Conservation (phyloP, 2,329 filamentous ascomycete genomes). For the Metarhizium guizhouense region DNA sequence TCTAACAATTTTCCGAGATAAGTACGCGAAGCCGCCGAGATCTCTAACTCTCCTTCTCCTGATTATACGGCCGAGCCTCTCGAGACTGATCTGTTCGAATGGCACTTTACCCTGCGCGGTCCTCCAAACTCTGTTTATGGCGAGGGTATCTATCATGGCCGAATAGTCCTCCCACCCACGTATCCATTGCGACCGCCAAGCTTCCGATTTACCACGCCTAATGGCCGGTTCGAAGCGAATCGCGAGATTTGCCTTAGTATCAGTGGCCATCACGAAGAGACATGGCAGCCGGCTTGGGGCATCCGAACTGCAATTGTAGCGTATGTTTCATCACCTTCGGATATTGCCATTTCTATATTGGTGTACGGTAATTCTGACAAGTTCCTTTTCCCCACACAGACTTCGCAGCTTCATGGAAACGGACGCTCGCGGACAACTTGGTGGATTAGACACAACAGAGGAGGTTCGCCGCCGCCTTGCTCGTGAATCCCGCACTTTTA, state of each 20-base stretch:
- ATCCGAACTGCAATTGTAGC: constrained; percentile 77
- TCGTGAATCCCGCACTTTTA: constrained; percentile 53
- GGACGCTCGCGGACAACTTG: constrained; percentile 78
- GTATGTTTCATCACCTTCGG: constrained; percentile 17
- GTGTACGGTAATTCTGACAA: not conserved
- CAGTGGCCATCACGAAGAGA: constrained; percentile 92
- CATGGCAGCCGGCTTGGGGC: constrained; percentile 97
- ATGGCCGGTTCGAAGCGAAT: constrained; percentile 90
- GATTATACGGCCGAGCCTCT: constrained; percentile 81
- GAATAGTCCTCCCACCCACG: constrained; percentile 79
- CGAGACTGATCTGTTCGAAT: constrained; percentile 89
- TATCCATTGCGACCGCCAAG: constrained; percentile 88
- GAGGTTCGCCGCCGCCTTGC: constrained; percentile 62
- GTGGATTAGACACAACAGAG: constrained; percentile 71
- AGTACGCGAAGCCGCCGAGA: constrained; percentile 88
- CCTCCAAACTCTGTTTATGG: constrained; percentile 75
- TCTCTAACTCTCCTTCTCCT: constrained; percentile 68
- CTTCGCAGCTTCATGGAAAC: constrained; percentile 91
- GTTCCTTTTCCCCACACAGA: constrained; percentile 14
- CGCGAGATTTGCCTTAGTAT: constrained; percentile 95
- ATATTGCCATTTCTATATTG: not conserved
- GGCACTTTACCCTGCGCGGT: constrained; percentile 96
- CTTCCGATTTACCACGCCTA: constrained; percentile 93
- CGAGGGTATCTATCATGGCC: constrained; percentile 84
- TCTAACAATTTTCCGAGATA: not conserved